These are phyloP conservation scores for Epichloe elymi DNA, from an alignment of 2,329 filamentous ascomycete genomes.

Conservation along the genomic window DNA sequence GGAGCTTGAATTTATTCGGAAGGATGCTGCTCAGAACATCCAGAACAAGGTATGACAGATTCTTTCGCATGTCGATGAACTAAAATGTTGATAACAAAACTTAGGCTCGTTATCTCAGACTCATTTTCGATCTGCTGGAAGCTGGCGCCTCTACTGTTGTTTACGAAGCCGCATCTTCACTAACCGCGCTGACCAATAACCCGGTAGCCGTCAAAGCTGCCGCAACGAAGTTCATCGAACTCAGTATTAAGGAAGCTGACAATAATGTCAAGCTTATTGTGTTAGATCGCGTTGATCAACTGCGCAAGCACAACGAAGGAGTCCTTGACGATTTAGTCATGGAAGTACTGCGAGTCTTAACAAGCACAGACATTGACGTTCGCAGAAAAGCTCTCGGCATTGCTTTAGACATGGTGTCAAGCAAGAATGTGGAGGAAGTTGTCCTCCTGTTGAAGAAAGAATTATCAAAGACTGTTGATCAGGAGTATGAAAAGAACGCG, in stretches of 20 bases:
- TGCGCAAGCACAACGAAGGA: constrained; percentile 78
- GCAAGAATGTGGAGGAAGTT: constrained; percentile 97
- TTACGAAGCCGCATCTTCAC: constrained; percentile 90
- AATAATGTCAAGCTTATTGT: constrained; percentile 99
- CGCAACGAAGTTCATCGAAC: constrained; percentile 88
- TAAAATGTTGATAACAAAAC: constrained; percentile 7
- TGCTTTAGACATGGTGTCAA: constrained; percentile 94
- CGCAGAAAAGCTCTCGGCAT: constrained; percentile 81
- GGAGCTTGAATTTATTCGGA: constrained; percentile 93
- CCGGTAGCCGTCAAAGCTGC: constrained; percentile 96
- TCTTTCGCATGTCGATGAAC: constrained; percentile 13
- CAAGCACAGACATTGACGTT: constrained; percentile 91
- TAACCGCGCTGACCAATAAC: constrained; percentile 89
- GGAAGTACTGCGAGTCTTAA: constrained; percentile 91
- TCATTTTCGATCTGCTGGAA: constrained; percentile 95
- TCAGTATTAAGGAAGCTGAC: constrained; percentile 93
- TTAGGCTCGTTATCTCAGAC: constrained; percentile 73
- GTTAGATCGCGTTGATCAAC: constrained; percentile 78
- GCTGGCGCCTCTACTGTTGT: constrained; percentile 88
- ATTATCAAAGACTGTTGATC: constrained; percentile 90
- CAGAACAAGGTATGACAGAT: constrained; percentile 65
- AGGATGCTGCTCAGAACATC: constrained; percentile 87
- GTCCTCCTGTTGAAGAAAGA: constrained; percentile 95
- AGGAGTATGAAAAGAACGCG: constrained; percentile 96
- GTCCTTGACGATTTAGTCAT: constrained; percentile 89